phyloP scores from a whole-genome alignment of 306 rosid genomes.

The Biancaea sappan region DNA sequence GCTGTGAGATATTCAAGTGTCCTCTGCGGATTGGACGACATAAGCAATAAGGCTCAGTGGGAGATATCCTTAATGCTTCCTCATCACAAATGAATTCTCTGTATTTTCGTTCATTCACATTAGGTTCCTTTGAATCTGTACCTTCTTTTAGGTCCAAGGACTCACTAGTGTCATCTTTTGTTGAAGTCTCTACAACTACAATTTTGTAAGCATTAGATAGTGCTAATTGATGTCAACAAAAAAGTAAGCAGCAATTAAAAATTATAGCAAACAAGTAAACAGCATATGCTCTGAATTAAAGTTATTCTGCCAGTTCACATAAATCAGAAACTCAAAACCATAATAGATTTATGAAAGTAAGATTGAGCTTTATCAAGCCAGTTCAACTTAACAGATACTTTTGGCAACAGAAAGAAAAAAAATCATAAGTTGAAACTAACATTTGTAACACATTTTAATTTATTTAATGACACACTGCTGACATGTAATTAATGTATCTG shows the following conservation, averaged over 20 bases:
- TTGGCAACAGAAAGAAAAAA: neutral
- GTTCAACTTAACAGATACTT: neutral
- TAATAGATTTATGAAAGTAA: slow-evolving; percentile 15
- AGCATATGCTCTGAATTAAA: neutral
- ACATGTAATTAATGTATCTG: too few relatives aligned
- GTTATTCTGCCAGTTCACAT: too few relatives aligned
- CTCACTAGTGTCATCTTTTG: slow-evolving; percentile 44
- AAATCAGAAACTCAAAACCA: neutral
- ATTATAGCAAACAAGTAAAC: slow-evolving; percentile 23
- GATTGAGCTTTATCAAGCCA: slow-evolving; percentile 15
- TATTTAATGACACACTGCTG: neutral
- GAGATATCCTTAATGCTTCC: slow-evolving; percentile 83
- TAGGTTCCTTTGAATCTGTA: slow-evolving; percentile 51
- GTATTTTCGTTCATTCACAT: slow-evolving; percentile 43
- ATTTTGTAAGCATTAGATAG: slow-evolving; percentile 23
- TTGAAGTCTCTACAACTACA: slow-evolving; percentile 50
- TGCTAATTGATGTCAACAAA: slow-evolving; percentile 32
- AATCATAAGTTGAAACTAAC: neutral
- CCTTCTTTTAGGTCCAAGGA: slow-evolving; percentile 50
- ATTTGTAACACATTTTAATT: neutral
- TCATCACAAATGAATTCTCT: slow-evolving; percentile 77
- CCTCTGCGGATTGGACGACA: slow-evolving; percentile 94
- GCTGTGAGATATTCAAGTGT: slow-evolving; percentile 82
- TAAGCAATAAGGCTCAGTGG: slow-evolving; percentile 73
- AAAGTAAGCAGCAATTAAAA: slow-evolving; percentile 27